Evolutionary conservation across 176 grass and related monocot species (phyloP).

Genomic region (Aegilops bicornis): DNA sequence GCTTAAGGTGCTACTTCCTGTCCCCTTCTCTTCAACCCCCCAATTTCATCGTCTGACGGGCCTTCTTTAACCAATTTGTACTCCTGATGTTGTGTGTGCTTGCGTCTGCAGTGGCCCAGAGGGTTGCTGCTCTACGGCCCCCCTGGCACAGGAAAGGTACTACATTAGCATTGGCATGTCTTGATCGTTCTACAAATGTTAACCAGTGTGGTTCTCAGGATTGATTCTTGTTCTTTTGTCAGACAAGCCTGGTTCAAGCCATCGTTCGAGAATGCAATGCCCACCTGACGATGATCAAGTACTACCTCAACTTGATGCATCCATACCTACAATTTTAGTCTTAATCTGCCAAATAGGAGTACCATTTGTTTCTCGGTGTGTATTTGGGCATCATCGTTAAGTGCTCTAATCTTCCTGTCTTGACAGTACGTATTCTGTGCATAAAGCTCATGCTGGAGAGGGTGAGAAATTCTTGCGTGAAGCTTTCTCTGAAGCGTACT

Average conservation of each 20-base stretch:
- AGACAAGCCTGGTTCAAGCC: conserved; percentile 88
- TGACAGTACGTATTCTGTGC: conserved; percentile 65
- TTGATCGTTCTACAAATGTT: not conserved
- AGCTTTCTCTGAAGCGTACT: conserved; percentile 73
- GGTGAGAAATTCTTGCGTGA: conserved; percentile 78
- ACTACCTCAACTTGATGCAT: not conserved
- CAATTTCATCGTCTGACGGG: not conserved
- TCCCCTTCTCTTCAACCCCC: not conserved
- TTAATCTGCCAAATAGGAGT: not conserved
- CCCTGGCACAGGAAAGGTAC: conserved; percentile 90
- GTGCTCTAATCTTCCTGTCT: not conserved
- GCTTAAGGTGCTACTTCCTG: conserved; percentile 46
- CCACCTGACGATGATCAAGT: conserved; percentile 72
- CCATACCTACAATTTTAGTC: not conserved
- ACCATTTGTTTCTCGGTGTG: not conserved
- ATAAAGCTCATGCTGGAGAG: conserved; percentile 83
- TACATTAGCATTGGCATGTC: not conserved
- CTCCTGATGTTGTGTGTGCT: not conserved
- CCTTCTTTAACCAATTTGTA: not conserved
- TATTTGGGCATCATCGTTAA: not conserved
- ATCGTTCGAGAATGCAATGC: conserved; percentile 74
- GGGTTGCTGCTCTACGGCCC: conserved; percentile 90
- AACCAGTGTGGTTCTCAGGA: not conserved
- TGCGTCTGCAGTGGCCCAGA: conserved; percentile 68
- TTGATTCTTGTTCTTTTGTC: conserved; percentile 17